phyloP scores from a whole-genome alignment of 2,329 filamentous ascomycete genomes.

The Venturia carpophila region DNA sequence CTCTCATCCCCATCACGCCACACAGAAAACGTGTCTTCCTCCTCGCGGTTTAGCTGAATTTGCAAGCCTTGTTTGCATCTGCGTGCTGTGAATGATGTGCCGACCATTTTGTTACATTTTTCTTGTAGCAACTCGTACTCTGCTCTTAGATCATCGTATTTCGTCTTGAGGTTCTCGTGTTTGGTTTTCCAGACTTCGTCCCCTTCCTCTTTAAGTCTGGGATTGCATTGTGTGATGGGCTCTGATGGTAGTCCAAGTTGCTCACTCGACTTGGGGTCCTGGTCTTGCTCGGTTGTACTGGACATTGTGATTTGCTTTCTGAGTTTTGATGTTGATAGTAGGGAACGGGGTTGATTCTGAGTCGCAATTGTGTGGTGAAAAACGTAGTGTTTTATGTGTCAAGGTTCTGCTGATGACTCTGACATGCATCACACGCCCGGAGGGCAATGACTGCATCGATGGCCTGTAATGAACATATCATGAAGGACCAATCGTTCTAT shows the following conservation, averaged over 20 bases:
- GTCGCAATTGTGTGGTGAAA: too few relatives aligned
- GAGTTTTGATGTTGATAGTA: not conserved
- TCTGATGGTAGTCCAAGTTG: not conserved
- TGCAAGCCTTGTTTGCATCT: not conserved
- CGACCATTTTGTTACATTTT: not conserved
- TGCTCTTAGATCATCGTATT: not conserved
- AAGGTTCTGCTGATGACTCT: too few relatives aligned
- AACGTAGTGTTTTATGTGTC: too few relatives aligned
- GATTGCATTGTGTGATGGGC: not conserved
- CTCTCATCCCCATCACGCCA: not conserved
- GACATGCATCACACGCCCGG: too few relatives aligned
- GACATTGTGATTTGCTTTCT: not conserved
- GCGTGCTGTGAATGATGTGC: not conserved
- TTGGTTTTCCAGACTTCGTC: conserved; percentile 2
- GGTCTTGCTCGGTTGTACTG: not conserved
- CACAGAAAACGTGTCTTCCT: not conserved
- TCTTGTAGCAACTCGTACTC: not conserved
- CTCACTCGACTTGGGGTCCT: not conserved
- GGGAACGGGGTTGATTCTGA: not conserved
- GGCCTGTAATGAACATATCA: too few relatives aligned
- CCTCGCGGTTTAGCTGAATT: not conserved
- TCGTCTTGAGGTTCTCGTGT: not conserved
- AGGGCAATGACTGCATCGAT: too few relatives aligned
- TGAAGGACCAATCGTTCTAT: too few relatives aligned
- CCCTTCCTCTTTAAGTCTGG: not conserved